phyloP scores from a whole-genome alignment of 2,329 filamentous ascomycete species.

The Nothophoma quercina region DNA sequence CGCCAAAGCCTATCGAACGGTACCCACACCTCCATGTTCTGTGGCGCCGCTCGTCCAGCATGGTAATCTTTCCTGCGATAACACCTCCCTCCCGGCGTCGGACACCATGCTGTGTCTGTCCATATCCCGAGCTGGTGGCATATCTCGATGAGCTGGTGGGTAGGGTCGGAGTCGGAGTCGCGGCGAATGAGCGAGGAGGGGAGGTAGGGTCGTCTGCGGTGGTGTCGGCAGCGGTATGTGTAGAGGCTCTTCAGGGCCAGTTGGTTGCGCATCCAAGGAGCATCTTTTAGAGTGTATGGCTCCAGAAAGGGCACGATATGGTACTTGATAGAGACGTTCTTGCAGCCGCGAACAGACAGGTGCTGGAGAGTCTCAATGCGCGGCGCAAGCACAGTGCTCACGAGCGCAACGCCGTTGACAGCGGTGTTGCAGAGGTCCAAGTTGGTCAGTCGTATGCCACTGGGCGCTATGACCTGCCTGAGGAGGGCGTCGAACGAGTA shows the following conservation, averaged over 20 bases:
- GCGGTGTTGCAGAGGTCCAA: slow-evolving; percentile 69
- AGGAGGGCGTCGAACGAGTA: slow-evolving; percentile 67
- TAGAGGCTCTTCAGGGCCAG: slow-evolving; percentile 67
- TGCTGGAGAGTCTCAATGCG: slow-evolving; percentile 64
- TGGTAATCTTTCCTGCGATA: slow-evolving; percentile 65
- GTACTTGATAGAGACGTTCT: slow-evolving; percentile 70
- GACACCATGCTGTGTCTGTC: slow-evolving; percentile 69
- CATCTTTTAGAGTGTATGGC: slow-evolving; percentile 52
- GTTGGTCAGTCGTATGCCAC: slow-evolving; percentile 63
- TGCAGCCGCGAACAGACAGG: slow-evolving; percentile 68
- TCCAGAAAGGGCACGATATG: slow-evolving; percentile 66
- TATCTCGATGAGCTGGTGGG: slow-evolving; percentile 66
- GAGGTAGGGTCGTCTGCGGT: slow-evolving; percentile 66
- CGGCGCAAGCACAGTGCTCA: slow-evolving; percentile 62
- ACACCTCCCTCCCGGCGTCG: slow-evolving; percentile 64
- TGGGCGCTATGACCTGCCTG: slow-evolving; percentile 63
- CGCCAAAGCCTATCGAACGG: slow-evolving; percentile 67
- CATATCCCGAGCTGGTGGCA: slow-evolving; percentile 67
- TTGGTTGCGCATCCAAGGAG: slow-evolving; percentile 52
- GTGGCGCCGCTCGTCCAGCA: slow-evolving; percentile 61
- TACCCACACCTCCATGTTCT: slow-evolving; percentile 67
- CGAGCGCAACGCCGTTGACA: slow-evolving; percentile 64
- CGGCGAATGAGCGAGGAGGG: slow-evolving; percentile 62
- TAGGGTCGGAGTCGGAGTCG: slow-evolving; percentile 67
- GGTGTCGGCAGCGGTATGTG: slow-evolving; percentile 68